phyloP scores from a whole-genome alignment of 306 rosid genomes.

The Ormosia semicastrata region DNA sequence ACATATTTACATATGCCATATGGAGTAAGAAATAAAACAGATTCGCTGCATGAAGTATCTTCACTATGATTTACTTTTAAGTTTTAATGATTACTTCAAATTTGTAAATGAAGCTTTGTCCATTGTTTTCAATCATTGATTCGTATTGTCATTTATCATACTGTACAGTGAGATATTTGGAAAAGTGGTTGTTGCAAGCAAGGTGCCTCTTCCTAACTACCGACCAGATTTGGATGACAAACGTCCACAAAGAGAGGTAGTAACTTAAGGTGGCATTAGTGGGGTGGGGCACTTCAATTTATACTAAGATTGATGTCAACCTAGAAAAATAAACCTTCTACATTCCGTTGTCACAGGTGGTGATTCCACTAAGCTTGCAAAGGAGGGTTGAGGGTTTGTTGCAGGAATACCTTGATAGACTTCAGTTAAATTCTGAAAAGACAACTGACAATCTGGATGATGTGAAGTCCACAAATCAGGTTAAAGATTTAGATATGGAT shows the following conservation, averaged over 20 bases:
- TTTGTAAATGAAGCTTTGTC: background rate
- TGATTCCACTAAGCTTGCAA: conserved; percentile 83
- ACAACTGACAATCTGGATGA: conserved; percentile 35
- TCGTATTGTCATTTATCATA: conserved; percentile 17
- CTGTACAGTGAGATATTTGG: conserved; percentile 73
- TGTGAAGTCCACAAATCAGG: conserved; percentile 42
- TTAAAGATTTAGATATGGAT: conserved; percentile 45
- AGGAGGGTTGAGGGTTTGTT: conserved; percentile 91
- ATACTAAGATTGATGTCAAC: conserved; percentile 12
- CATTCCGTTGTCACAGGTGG: conserved; percentile 55
- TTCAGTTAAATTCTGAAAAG: conserved; percentile 54
- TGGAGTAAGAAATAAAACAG: background rate
- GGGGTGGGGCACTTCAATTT: background rate
- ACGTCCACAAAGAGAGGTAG: conserved; percentile 97
- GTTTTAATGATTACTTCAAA: background rate
- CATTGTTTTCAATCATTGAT: background rate
- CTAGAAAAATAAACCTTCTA: background rate
- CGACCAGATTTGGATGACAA: conserved; percentile 98
- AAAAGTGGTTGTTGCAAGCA: conserved; percentile 94
- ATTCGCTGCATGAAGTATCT: conserved; percentile 5
- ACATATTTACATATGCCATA: background rate
- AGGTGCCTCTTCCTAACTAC: conserved; percentile 95
- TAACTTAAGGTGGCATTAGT: background rate
- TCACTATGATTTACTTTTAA: background rate
- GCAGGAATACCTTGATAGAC: conserved; percentile 85